Percentiles rank a stretch among this genome's conserved stretches.
Evolutionary conservation across 352 stramenopile species (phyloP).

Genomic region (Phytopythium vexans): DNA sequence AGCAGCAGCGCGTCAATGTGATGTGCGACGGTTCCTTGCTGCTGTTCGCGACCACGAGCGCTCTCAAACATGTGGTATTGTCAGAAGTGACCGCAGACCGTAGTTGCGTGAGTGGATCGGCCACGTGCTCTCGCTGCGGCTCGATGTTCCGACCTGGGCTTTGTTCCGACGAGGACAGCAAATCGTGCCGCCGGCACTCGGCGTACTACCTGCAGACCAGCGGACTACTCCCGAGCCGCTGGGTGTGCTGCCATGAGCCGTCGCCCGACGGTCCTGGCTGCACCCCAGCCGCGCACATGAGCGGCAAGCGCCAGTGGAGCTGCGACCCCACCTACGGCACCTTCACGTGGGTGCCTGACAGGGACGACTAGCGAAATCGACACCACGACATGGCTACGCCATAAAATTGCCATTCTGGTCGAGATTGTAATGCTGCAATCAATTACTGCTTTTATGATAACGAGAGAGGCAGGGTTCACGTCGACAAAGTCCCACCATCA

Average conservation of each 20-base stretch:
- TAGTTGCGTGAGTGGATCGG: not conserved
- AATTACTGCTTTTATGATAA: too few species aligned
- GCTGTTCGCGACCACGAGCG: conserved; percentile 37
- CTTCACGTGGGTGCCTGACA: conserved; percentile 25
- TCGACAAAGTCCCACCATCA: too few species aligned
- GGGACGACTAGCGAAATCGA: not conserved
- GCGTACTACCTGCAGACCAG: conserved; percentile 49
- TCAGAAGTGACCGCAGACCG: not conserved
- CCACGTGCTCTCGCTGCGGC: conserved; percentile 37
- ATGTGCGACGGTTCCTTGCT: conserved; percentile 37
- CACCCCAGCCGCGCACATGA: conserved; percentile 27
- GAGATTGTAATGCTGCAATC: too few species aligned
- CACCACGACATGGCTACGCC: not conserved
- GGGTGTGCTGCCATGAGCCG: conserved; percentile 51
- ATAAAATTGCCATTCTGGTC: too few species aligned
- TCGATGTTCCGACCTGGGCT: conserved; percentile 23
- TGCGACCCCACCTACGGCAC: conserved; percentile 35
- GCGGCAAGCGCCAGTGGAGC: conserved; percentile 22
- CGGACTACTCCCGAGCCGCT: conserved; percentile 32
- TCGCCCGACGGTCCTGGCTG: conserved; percentile 30
- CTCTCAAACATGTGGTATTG: conserved; percentile 18
- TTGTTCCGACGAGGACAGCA: conserved; percentile 13
- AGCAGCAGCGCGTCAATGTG: conserved; percentile 17
- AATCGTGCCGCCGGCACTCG: conserved; percentile 33
- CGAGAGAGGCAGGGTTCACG: too few species aligned